Conservation (phyloP, 768 basidiomycete genomes). For the Tricholoma saponaceum region DNA sequence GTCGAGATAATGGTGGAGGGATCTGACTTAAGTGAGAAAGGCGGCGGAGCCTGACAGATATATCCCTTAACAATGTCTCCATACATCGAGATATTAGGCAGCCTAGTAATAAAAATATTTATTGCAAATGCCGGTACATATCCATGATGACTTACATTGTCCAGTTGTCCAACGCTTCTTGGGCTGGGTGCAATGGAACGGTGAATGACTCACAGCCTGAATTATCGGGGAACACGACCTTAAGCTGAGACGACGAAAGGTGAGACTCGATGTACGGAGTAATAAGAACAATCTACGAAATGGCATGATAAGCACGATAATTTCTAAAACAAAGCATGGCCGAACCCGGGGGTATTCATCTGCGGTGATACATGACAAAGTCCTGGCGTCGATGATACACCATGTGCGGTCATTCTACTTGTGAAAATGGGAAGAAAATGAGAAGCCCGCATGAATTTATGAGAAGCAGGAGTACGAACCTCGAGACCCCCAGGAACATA, state of each 20-base stretch:
- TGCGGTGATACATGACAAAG: slow-evolving; percentile 58
- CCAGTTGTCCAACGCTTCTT: slow-evolving; percentile 48
- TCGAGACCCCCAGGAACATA: slow-evolving; percentile 62
- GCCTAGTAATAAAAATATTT: neutral
- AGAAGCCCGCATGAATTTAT: neutral
- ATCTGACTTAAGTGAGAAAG: slow-evolving; percentile 23
- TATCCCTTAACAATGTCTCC: slow-evolving; percentile 53
- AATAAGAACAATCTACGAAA: slow-evolving; percentile 59
- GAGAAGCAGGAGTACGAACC: slow-evolving; percentile 31
- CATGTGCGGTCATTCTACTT: slow-evolving; percentile 63
- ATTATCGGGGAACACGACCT: slow-evolving; percentile 55
- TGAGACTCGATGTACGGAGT: slow-evolving; percentile 48
- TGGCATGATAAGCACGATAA: neutral
- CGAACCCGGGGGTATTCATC: slow-evolving; percentile 56
- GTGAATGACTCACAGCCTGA: slow-evolving; percentile 43
- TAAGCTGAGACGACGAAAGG: slow-evolving; percentile 38
- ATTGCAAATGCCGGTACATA: slow-evolving; percentile 12
- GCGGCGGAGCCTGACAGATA: slow-evolving; percentile 43
- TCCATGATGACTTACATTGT: slow-evolving; percentile 32
- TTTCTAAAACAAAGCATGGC: neutral
- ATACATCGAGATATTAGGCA: neutral
- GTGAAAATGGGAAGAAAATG: neutral
- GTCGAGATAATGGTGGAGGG: slow-evolving; percentile 53
- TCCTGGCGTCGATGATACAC: slow-evolving; percentile 56
- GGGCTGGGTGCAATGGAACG: slow-evolving; percentile 51